Evolutionary conservation across 108 stramenopile species (phyloP).

Genomic region (Pseudonitzschia multistriata): DNA sequence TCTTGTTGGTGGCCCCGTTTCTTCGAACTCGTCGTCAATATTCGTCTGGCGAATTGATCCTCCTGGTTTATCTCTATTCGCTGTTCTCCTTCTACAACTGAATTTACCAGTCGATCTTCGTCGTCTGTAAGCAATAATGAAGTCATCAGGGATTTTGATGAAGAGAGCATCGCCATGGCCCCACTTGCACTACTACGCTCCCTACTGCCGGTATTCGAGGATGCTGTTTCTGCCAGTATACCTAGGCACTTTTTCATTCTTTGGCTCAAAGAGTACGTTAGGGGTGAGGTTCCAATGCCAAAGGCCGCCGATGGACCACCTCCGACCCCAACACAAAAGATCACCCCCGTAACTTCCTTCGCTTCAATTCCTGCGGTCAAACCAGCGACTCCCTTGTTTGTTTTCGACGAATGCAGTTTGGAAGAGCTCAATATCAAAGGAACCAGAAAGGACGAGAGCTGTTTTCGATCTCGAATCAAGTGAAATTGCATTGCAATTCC

Average conservation of each 20-base stretch:
- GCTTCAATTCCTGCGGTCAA: not conserved
- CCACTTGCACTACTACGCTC: not conserved
- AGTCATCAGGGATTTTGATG: conserved; percentile 14
- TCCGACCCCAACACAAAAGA: conserved; percentile 36
- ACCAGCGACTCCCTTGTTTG: too few species aligned
- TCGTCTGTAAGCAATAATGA: conserved; percentile 46
- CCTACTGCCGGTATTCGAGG: not conserved
- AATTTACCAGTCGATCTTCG: conserved; percentile 38
- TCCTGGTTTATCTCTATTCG: not conserved
- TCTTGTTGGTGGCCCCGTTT: conserved; percentile 8
- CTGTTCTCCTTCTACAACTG: conserved; percentile 22
- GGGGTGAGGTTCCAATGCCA: conserved; percentile 22
- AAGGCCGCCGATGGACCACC: conserved; percentile 26
- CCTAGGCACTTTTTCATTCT: conserved; percentile 43
- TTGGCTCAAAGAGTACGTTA: conserved; percentile 30
- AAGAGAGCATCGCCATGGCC: not conserved
- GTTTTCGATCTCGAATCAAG: conserved; percentile 21
- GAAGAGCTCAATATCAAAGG: conserved; percentile 20
- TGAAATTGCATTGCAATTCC: conserved; percentile 47
- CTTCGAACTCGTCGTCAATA: conserved; percentile 2
- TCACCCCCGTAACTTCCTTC: conserved; percentile 27
- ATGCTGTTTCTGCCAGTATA: conserved; percentile 20
- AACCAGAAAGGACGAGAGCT: conserved; percentile 19
- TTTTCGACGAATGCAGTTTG: not conserved
- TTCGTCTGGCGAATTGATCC: conserved; percentile 4